Conservation (phyloP, 495 filamentous ascomycete genomes). For the Rostrohypoxylon terebratum region DNA sequence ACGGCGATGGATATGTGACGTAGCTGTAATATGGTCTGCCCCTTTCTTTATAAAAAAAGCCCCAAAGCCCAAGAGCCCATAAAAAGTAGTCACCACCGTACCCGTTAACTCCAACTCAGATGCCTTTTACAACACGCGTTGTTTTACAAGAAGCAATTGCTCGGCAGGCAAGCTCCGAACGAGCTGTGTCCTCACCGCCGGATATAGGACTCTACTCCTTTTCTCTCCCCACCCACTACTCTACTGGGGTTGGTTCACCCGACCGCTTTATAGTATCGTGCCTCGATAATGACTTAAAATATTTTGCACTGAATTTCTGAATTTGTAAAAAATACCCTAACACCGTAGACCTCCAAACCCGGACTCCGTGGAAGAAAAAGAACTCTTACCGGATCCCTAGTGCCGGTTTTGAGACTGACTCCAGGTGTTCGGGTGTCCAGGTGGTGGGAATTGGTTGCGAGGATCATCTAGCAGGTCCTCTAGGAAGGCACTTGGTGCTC, state of each 20-base stretch:
- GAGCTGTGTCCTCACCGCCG: conserved; percentile 23
- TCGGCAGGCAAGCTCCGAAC: conserved; percentile 12
- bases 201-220: conserved; percentile 8
- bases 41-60: conserved; percentile 4
- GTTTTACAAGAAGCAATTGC: conserved; percentile 38
- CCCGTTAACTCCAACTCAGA: conserved; percentile 37
- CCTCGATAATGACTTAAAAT: conserved; percentile 20
- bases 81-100: conserved; percentile 6
- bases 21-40: conserved; percentile 19
- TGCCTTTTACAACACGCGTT: conserved; percentile 32
- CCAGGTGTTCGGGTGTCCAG: conserved; percentile 42
- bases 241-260: conserved; percentile 22
- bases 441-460: conserved; percentile 54
- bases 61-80: conserved; percentile 2
- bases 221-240: conserved; percentile 9
- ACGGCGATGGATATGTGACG: conserved; percentile 33
- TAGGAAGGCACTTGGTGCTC: conserved; percentile 91
- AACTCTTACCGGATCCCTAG: conserved; percentile 19
- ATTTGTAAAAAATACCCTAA: conserved; percentile 27
- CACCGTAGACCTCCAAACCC: conserved; percentile 30
- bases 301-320: conserved; percentile 10
- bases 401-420: conserved; percentile 37
- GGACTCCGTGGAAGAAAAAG: conserved; percentile 33
- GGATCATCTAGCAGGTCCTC: conserved; percentile 87
- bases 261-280: conserved; percentile 21